These are phyloP conservation scores for Xylariaceae sp. DNA, from an alignment of 2,329 filamentous ascomycete species.

Conservation along the genomic window DNA sequence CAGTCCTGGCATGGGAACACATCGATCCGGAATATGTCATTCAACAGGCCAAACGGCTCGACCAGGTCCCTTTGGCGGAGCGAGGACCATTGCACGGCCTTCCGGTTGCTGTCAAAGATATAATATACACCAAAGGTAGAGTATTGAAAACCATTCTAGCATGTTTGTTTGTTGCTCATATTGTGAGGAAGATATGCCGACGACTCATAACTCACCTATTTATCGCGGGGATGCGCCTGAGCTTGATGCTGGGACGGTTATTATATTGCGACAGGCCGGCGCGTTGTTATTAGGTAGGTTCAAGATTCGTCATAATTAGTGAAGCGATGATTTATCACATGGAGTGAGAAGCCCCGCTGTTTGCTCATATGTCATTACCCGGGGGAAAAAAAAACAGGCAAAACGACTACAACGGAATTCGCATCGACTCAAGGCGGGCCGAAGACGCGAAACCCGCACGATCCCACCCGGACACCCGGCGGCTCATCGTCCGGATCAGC, in stretches of 20 bases:
- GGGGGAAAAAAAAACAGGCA: constrained; percentile 30
- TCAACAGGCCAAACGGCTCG: constrained; percentile 42
- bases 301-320: too few species aligned
- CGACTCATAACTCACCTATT: constrained; percentile 47
- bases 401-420: constrained; percentile 61
- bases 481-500: constrained; percentile 63
- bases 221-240: constrained; percentile 42
- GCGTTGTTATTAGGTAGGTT: constrained; percentile 49
- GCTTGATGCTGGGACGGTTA: constrained; percentile 48
- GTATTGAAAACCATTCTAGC: not conserved
- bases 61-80: constrained; percentile 38
- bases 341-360: too few species aligned
- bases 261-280: constrained; percentile 48
- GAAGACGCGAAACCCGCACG: constrained; percentile 58
- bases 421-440: constrained; percentile 50
- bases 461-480: constrained; percentile 57
- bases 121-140: constrained; percentile 46
- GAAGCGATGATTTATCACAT: too few species aligned
- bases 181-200: constrained; percentile 42
- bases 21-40: constrained; percentile 41
- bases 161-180: not conserved
- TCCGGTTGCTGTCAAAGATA: constrained; percentile 49
- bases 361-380: not conserved
- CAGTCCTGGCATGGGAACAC: constrained; percentile 43
- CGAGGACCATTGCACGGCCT: constrained; percentile 49